Evolutionary conservation across 306 rosid species (phyloP).

Genomic region (Medicago truncatula): DNA sequence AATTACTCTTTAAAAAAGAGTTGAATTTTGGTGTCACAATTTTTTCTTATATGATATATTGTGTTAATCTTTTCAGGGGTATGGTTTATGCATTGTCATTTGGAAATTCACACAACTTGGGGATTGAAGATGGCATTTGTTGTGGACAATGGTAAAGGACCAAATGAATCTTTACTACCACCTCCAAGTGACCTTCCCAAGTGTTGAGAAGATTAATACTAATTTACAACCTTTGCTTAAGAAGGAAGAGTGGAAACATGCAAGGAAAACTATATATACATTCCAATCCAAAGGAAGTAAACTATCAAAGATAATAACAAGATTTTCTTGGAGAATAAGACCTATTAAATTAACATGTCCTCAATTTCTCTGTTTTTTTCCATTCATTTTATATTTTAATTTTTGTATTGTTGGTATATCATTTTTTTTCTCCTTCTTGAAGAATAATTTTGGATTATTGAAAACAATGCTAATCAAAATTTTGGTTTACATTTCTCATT

Average conservation of each 20-base stretch:
- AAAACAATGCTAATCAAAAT: neutral
- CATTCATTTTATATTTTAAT: slow-evolving; percentile 32
- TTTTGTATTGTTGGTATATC: slow-evolving; percentile 29
- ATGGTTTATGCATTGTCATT: slow-evolving; percentile 79
- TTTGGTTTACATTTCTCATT: too few relatives aligned
- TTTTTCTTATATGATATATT: neutral
- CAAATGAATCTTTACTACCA: slow-evolving; percentile 70
- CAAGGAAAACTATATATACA: neutral
- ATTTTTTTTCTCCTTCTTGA: slow-evolving; percentile 22
- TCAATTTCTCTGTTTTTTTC: neutral
- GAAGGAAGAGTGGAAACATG: slow-evolving; percentile 1
- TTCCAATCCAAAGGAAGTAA: slow-evolving; percentile 11
- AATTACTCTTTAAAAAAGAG: neutral
- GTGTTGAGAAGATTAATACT: slow-evolving; percentile 49
- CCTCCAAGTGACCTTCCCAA: slow-evolving; percentile 79
- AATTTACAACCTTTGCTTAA: neutral
- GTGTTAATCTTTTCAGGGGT: slow-evolving; percentile 53
- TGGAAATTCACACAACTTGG: slow-evolving; percentile 90
- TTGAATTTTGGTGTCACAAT: neutral
- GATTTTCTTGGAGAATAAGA: slow-evolving; percentile 35
- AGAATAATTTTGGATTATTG: slow-evolving; percentile 17
- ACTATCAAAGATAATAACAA: slow-evolving; percentile 26
- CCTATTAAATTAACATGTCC: slow-evolving; percentile 1
- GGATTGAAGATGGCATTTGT: slow-evolving; percentile 89
- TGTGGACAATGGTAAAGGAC: slow-evolving; percentile 84